Evolutionary conservation across 352 stramenopile species (phyloP), one percentile per base, ranked within the genome.

Genomic region (Globisporangium uncinulatum): DNA sequence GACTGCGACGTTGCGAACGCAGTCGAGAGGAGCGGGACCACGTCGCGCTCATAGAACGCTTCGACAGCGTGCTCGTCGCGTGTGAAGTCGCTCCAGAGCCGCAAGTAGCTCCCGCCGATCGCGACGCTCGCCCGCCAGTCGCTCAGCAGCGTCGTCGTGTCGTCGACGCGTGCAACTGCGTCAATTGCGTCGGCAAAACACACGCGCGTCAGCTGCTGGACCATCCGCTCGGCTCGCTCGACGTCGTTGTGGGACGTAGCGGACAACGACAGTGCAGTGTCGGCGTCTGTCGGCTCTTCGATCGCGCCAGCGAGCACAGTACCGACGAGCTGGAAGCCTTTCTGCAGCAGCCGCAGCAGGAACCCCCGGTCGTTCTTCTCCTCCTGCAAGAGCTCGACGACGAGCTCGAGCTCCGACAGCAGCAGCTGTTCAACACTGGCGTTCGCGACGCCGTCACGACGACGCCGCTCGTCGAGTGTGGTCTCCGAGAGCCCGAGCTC

Each of bases 401-500:
- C 79, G n/a, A 87, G 49, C 15, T 87, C 71, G 4, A 92, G 51
- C 39, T 92, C 81, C 31, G 75, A 73, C 15, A 92, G 45, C 15
- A 92, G 63, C 17, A 77, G 62, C 21, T 61, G 53, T 63, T 87
- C 78, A 11, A 69, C 60, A 29, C 65, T 74, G 21, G 52, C 20
- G 3, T 71, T 79, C 32, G 51, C 49, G 11, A 37, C 39, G n/a
- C 50, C 10, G 3, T 76, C 62, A 8, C 63, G 56, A n/a, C 71
- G 62, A 34, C 71, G 75, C 31, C 81, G 69, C 48, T 73, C 59
- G 42, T 86, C 75, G 13, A 92, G 13, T 19, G 85, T 72, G 1
- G n/a, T 56, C n/a, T 92, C 82, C 4, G 76, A 79, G 2, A 92
- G 67, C 10, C 79, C 77, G 6, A 92, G 52, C 50, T 92, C 82